Evolutionary conservation across 345 rosid species (phyloP).

Genomic region (Eucalyptus polyanthemos): DNA sequence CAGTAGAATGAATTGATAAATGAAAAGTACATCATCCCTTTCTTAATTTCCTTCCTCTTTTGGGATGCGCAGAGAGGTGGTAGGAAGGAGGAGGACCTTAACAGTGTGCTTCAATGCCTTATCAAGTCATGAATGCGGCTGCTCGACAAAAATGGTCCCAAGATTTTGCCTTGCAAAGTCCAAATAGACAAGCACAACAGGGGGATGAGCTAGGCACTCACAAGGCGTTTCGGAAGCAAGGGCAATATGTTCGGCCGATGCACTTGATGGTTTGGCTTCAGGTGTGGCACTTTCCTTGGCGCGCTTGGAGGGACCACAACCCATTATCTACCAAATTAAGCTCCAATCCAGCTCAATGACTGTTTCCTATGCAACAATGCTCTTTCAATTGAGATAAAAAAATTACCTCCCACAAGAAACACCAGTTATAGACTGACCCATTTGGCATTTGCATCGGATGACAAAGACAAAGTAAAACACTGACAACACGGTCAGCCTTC

Average conservation of each 20-base stretch:
- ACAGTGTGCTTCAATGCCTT: neutral
- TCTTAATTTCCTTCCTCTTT: neutral
- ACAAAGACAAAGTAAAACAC: neutral
- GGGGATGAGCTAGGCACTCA: neutral
- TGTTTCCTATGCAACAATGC: neutral
- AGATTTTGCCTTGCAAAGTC: neutral
- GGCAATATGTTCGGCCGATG: neutral
- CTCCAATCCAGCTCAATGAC: neutral
- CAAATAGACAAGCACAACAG: neutral
- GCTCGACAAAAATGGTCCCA: neutral
- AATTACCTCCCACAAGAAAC: neutral
- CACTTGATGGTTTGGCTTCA: neutral
- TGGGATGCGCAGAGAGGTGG: neutral
- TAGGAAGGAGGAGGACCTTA: neutral
- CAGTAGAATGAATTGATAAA: neutral
- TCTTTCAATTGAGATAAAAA: neutral
- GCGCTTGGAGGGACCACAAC: neutral
- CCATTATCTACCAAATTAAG: neutral
- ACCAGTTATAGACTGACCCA: neutral
- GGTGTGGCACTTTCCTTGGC: neutral
- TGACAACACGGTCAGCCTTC: neutral
- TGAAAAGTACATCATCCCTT: neutral
- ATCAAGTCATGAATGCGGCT: neutral
- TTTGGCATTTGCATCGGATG: neutral
- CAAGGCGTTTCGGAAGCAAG: constrained; percentile 9